Evolutionary conservation across 148 eudicot species (phyloP).

Genomic region (Fagopyrum tataricum): DNA sequence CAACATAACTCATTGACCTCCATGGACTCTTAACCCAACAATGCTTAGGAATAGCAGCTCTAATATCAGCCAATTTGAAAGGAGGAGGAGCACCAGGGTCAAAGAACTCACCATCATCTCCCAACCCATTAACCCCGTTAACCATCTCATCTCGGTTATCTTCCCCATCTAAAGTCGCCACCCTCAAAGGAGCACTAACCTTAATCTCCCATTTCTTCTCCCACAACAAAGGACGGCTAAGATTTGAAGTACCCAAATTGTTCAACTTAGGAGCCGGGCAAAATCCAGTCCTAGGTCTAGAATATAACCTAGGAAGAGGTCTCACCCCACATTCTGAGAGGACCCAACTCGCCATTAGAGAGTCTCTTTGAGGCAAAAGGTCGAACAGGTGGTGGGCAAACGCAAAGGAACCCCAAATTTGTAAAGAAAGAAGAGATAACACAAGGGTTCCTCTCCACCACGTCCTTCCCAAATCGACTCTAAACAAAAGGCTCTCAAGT

Average conservation of each 20-base stretch:
- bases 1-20: constrained; percentile 66
- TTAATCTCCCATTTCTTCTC: constrained; percentile 47
- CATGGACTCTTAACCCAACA: constrained; percentile 77
- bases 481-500: constrained; percentile 5
- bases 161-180: constrained; percentile 25
- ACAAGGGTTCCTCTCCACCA: constrained; percentile 12
- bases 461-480: constrained; percentile 8
- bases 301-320: constrained; percentile 47
- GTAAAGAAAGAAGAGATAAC: constrained; percentile 1
- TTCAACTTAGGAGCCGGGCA: constrained; percentile 18
- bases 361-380: constrained; percentile 10
- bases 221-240: background rate
- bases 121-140: constrained; percentile 17
- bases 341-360: constrained; percentile 70
- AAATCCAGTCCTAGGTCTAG: constrained; percentile 35
- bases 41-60: constrained; percentile 66
- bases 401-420: background rate
- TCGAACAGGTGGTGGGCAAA: constrained; percentile 7
- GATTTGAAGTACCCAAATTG: constrained; percentile 2
- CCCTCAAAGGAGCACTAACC: constrained; percentile 50
- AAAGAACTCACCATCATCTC: constrained; percentile 23
- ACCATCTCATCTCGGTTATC: constrained; percentile 8
- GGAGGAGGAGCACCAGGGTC: constrained; percentile 54
- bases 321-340: constrained; percentile 73
- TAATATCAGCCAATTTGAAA: constrained; percentile 46